Evolutionary conservation across 2,329 filamentous ascomycete genomes (phyloP).

Genomic region (Lecanosticta acicola): DNA sequence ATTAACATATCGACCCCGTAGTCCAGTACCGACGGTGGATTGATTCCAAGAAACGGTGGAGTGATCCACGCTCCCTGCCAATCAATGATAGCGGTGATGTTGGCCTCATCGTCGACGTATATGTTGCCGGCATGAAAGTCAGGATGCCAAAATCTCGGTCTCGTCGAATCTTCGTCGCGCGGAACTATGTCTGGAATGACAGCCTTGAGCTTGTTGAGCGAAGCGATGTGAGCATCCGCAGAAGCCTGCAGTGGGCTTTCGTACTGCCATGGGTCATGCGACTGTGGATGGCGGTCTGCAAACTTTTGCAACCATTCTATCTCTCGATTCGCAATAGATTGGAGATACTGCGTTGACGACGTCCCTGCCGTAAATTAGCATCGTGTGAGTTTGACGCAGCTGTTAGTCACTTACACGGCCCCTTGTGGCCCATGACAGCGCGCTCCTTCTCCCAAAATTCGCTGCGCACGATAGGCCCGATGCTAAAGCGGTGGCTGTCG

Average conservation of each 20-base stretch:
- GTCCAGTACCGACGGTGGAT: conserved; percentile 28
- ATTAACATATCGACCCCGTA: conserved; percentile 29
- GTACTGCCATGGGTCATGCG: conserved; percentile 9
- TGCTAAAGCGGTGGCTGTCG: not conserved
- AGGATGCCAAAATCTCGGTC: conserved; percentile 36
- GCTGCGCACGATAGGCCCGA: conserved; percentile 7
- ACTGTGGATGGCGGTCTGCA: conserved; percentile 8
- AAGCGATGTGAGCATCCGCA: conserved; percentile 5
- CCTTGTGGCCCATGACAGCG: conserved; percentile 5
- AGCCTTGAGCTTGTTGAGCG: conserved; percentile 9
- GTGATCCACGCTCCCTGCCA: conserved; percentile 37
- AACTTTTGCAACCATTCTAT: conserved; percentile 5
- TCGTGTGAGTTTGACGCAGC: no score
- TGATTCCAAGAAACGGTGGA: conserved; percentile 25
- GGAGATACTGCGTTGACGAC: conserved; percentile 8
- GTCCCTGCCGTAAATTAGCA: no score
- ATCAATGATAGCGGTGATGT: conserved; percentile 39
- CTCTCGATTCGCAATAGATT: conserved; percentile 8
- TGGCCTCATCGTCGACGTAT: conserved; percentile 33
- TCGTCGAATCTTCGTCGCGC: conserved; percentile 16
- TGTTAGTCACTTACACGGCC: no score
- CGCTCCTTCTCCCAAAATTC: conserved; percentile 7
- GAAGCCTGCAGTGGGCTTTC: not conserved
- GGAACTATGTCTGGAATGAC: conserved; percentile 4
- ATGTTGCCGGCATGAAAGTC: conserved; percentile 39